phyloP scores from a whole-genome alignment of 306 rosid genomes.

The Prunus persica region DNA sequence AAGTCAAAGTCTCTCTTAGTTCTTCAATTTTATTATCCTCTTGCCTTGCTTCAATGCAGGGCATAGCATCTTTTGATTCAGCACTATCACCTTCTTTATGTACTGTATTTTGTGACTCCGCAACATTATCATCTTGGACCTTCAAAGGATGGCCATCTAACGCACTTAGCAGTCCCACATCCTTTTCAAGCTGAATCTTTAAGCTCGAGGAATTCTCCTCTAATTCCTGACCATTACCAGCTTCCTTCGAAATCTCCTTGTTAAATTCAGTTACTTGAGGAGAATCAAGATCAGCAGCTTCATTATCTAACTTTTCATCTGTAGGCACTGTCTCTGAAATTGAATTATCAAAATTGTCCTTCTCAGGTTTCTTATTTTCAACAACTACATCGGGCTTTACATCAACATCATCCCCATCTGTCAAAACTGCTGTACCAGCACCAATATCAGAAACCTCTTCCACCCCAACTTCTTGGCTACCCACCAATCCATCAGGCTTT shows the following conservation, averaged over 20 bases:
- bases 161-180: conserved; percentile 23
- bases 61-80: conserved; percentile 20
- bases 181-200: conserved; percentile 25
- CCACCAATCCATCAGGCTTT: conserved; percentile 9
- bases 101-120: conserved; percentile 24
- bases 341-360: conserved; percentile 28
- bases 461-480: conserved; percentile 26
- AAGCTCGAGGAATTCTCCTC: conserved; percentile 25
- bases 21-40: conserved; percentile 23
- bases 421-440: conserved; percentile 25
- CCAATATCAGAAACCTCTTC: conserved; percentile 32
- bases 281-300: conserved; percentile 31
- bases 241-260: conserved; percentile 29
- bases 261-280: conserved; percentile 31
- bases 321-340: conserved; percentile 30
- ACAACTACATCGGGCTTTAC: conserved; percentile 6
- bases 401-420: conserved; percentile 30
- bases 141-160: conserved; percentile 24
- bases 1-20: not conserved
- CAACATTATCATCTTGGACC: conserved; percentile 28
- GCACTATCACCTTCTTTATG: conserved; percentile 24
- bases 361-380: conserved; percentile 32
- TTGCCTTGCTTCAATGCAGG: conserved; percentile 18
- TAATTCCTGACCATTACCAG: conserved; percentile 27
- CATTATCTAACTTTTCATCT: conserved; percentile 27